phyloP scores from a whole-genome alignment of 2,329 filamentous ascomycete genomes.

The Fusarium musae region DNA sequence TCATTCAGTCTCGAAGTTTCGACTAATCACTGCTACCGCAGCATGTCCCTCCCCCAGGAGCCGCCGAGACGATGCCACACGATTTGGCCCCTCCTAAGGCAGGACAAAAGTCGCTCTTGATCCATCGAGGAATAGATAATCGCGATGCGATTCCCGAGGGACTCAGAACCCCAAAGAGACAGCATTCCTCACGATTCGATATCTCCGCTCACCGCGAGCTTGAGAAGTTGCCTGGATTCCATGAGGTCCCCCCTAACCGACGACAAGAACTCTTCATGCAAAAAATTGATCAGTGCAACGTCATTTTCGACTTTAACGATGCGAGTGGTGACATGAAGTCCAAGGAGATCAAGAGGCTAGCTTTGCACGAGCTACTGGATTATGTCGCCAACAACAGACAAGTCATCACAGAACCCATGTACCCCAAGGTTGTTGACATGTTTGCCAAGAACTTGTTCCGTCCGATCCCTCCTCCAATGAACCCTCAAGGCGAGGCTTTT shows the following conservation, averaged over 20 bases:
- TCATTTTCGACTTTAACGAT: constrained; percentile 99
- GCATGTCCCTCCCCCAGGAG: constrained; percentile 93
- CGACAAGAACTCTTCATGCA: constrained; percentile 99
- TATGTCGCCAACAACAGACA: constrained; percentile 99
- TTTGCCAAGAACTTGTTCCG: constrained; percentile 98
- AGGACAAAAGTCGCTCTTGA: constrained; percentile 85
- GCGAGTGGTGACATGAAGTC: constrained; percentile 99
- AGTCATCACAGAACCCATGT: constrained; percentile 99
- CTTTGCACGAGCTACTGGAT: constrained; percentile 93
- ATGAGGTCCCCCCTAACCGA: constrained; percentile 94
- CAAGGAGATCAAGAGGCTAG: constrained; percentile 98
- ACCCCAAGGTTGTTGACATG: constrained; percentile 98
- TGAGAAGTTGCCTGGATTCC: constrained; percentile 96
- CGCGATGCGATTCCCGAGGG: constrained; percentile 94
- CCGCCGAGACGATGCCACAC: constrained; percentile 97
- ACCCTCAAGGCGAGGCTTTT: constrained; percentile 97
- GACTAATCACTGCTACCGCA: constrained; percentile 33
- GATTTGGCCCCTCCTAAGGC: constrained; percentile 95
- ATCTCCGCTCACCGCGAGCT: constrained; percentile 96
- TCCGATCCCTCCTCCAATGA: constrained; percentile 95
- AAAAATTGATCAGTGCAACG: constrained; percentile 99
- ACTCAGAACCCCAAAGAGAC: constrained; percentile 92
- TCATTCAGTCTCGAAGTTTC: not conserved
- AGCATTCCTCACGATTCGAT: constrained; percentile 97
- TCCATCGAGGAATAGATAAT: constrained; percentile 87